These are phyloP conservation scores for Peronospora belbahrii DNA, from an alignment of 352 stramenopile genomes.

Conservation along the genomic window DNA sequence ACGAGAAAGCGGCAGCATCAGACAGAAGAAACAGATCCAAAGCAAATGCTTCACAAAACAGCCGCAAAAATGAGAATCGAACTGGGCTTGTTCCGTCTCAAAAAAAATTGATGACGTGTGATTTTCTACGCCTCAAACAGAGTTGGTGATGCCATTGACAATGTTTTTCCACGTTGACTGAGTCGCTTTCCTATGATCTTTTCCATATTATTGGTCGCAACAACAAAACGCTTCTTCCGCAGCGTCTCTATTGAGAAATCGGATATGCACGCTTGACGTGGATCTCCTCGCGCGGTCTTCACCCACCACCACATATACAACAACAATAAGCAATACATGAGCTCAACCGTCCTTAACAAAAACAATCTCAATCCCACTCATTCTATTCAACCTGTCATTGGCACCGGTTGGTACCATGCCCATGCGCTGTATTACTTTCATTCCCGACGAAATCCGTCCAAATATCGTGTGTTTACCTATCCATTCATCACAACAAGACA, in stretches of 20 bases:
- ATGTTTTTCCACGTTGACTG: too few species aligned
- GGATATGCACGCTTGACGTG: slow-evolving; percentile 62
- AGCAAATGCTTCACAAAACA: too few species aligned
- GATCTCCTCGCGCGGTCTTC: slow-evolving; percentile 74
- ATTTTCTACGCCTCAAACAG: too few species aligned
- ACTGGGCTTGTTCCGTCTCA: too few species aligned
- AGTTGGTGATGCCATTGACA: too few species aligned
- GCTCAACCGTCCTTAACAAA: not conserved
- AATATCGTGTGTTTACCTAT: slow-evolving; percentile 91
- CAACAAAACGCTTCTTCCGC: not conserved
- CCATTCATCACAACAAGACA: not conserved
- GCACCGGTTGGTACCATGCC: slow-evolving; percentile 81
- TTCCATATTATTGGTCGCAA: not conserved
- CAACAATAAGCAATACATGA: not conserved
- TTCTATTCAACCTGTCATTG: slow-evolving; percentile 65
- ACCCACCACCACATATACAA: not conserved
- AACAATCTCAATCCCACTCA: not conserved
- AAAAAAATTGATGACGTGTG: too few species aligned
- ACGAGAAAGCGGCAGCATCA: too few species aligned
- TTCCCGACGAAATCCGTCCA: slow-evolving; percentile 88
- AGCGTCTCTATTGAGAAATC: slow-evolving; percentile 35
- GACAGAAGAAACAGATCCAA: too few species aligned
- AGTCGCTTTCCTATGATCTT: too few species aligned
- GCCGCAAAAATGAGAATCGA: too few species aligned
- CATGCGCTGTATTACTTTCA: slow-evolving; percentile 90